A percentile compares a stretch with the other conserved stretches of the same genome.
These are phyloP conservation scores for Mercurialis annua DNA, from an alignment of 345 rosid genomes.

Conservation along the genomic window DNA sequence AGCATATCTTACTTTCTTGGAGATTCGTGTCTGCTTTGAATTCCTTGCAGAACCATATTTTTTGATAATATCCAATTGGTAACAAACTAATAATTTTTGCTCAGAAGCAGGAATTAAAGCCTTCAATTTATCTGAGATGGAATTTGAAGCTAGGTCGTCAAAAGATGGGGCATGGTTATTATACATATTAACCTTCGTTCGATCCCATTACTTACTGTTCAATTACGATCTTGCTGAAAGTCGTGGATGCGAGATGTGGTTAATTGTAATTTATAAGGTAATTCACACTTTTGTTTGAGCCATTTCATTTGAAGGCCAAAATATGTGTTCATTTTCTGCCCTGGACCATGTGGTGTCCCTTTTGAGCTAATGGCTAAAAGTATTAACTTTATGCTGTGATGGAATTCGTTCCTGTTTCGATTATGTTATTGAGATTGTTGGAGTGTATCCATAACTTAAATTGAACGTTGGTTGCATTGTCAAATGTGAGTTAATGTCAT, in stretches of 20 bases:
- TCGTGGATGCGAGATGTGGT: neutral
- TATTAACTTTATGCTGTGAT: neutral
- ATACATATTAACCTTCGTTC: neutral
- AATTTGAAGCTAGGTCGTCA: constrained; percentile 67
- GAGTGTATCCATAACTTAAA: neutral
- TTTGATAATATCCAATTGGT: neutral
- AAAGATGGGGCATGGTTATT: constrained; percentile 74
- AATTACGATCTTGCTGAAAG: neutral
- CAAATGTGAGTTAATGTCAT: neutral
- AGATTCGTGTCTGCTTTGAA: constrained; percentile 7
- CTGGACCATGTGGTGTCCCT: neutral
- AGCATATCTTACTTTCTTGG: constrained; percentile 2
- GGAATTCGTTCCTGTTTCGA: neutral
- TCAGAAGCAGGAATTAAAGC: constrained; percentile 33
- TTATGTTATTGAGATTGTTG: neutral
- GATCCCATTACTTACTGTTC: neutral
- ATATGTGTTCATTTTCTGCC: neutral
- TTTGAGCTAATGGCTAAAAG: neutral
- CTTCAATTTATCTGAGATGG: constrained; percentile 36
- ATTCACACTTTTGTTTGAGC: neutral
- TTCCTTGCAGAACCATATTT: neutral
- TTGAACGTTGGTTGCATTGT: neutral
- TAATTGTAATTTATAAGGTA: neutral
- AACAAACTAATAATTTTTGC: neutral
- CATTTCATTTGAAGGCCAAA: neutral